Evolutionary conservation across 345 rosid genomes (phyloP).

Genomic region (Microcos paniculata): DNA sequence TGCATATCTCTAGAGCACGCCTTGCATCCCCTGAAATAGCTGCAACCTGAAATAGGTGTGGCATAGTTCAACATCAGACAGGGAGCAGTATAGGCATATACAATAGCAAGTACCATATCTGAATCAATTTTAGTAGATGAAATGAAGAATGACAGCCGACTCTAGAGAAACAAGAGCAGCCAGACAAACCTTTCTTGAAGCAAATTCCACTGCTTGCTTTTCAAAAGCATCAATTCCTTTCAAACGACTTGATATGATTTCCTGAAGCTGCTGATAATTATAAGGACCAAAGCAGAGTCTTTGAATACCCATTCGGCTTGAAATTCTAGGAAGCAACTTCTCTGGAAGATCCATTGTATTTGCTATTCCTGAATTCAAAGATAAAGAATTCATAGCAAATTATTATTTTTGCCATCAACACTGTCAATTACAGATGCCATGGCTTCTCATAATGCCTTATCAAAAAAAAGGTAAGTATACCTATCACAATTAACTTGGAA

Average conservation of each 20-base stretch:
- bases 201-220: slow-evolving; percentile 91
- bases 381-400: background rate
- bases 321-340: slow-evolving; percentile 94
- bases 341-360: slow-evolving; percentile 99
- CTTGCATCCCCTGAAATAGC: slow-evolving; percentile 98
- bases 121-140: background rate
- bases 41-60: slow-evolving; percentile 56
- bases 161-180: background rate
- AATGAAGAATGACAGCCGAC: background rate
- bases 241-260: slow-evolving; percentile 82
- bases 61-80: slow-evolving; percentile 4
- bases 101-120: background rate
- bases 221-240: slow-evolving; percentile 83
- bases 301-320: slow-evolving; percentile 95
- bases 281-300: slow-evolving; percentile 98
- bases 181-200: slow-evolving; percentile 74
- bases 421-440: background rate
- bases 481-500: slow-evolving; percentile 83
- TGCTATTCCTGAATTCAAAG: slow-evolving; percentile 67
- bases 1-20: slow-evolving; percentile 94
- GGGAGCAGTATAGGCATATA: background rate
- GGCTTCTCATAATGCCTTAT: background rate
- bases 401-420: slow-evolving; percentile 1
- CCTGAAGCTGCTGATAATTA: slow-evolving; percentile 87
- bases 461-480: slow-evolving; percentile 27